phyloP scores from a whole-genome alignment of 73 alveolate species.

The Uronychia setigera region DNA sequence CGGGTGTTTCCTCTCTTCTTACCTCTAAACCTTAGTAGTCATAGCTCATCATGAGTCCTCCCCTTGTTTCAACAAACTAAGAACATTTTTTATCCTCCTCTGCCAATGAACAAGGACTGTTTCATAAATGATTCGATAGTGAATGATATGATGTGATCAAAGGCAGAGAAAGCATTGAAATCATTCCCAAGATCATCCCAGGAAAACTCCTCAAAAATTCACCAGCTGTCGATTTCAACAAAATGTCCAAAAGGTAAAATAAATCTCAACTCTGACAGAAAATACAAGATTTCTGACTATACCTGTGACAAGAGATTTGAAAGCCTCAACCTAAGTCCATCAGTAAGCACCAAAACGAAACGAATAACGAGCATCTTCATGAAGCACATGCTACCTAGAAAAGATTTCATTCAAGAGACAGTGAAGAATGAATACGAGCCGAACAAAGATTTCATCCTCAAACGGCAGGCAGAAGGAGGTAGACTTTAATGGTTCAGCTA shows the following conservation, averaged over 20 bases:
- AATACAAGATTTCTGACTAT: neutral
- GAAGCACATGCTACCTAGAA: neutral
- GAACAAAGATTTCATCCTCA: slow-evolving; percentile 2
- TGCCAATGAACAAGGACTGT: too few relatives aligned
- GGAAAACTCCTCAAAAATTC: neutral
- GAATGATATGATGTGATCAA: neutral
- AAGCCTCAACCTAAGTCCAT: neutral
- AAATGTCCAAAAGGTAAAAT: neutral
- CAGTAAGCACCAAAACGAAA: neutral
- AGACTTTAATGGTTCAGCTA: neutral
- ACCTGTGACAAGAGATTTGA: neutral
- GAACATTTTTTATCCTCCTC: too few relatives aligned
- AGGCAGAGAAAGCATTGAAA: neutral
- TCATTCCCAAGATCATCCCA: neutral
- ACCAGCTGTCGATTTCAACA: neutral
- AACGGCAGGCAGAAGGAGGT: neutral
- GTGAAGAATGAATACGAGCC: slow-evolving; percentile 13
- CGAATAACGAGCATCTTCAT: neutral
- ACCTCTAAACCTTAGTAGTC: too few relatives aligned
- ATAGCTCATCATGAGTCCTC: too few relatives aligned
- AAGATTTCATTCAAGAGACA: neutral
- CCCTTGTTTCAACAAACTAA: too few relatives aligned
- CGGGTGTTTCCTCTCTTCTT: too few relatives aligned
- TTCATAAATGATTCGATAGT: neutral
- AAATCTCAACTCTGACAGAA: neutral